A percentile compares a stretch with the other conserved stretches of the same genome.
These are phyloP conservation scores for Ramalina intermedia DNA, from an alignment of 495 filamentous ascomycete species.

Conservation along the genomic window DNA sequence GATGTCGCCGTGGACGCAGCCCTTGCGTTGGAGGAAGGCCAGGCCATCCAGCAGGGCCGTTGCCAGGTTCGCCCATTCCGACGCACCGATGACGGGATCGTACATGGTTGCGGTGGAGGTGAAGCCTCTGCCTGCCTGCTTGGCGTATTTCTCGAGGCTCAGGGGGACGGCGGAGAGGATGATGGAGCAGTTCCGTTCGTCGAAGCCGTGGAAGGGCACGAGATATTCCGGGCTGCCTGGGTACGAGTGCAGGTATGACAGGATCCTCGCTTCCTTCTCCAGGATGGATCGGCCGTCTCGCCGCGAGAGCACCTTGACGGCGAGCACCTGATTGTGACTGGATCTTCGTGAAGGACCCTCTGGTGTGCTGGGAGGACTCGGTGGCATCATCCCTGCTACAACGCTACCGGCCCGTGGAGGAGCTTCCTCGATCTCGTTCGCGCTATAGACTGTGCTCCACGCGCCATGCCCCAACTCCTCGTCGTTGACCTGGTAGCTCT, in stretches of 20 bases:
- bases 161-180: slow-evolving; percentile 39
- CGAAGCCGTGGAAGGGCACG: slow-evolving; percentile 43
- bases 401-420: background rate
- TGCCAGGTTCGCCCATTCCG: slow-evolving; percentile 31
- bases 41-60: slow-evolving; percentile 34
- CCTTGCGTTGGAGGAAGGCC: slow-evolving; percentile 33
- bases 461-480: slow-evolving; percentile 38
- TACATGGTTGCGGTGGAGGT: slow-evolving; percentile 35
- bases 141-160: slow-evolving; percentile 35
- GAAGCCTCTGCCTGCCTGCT: slow-evolving; percentile 21
- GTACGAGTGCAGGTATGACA: slow-evolving; percentile 32
- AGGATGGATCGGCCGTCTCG: slow-evolving; percentile 36
- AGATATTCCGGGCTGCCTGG: slow-evolving; percentile 25
- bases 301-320: slow-evolving; percentile 39
- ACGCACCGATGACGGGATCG: slow-evolving; percentile 31
- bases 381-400: slow-evolving; percentile 22
- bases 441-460: slow-evolving; percentile 50
- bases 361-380: slow-evolving; percentile 26
- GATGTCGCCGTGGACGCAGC: slow-evolving; percentile 42
- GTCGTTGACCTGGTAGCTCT: slow-evolving; percentile 3
- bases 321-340: slow-evolving; percentile 22
- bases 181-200: slow-evolving; percentile 31
- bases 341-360: background rate
- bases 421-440: slow-evolving; percentile 9
- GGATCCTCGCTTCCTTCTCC: slow-evolving; percentile 33